phyloP scores from a whole-genome alignment of 805 yeast species.

The Sungouiozyma intestinalis region DNA sequence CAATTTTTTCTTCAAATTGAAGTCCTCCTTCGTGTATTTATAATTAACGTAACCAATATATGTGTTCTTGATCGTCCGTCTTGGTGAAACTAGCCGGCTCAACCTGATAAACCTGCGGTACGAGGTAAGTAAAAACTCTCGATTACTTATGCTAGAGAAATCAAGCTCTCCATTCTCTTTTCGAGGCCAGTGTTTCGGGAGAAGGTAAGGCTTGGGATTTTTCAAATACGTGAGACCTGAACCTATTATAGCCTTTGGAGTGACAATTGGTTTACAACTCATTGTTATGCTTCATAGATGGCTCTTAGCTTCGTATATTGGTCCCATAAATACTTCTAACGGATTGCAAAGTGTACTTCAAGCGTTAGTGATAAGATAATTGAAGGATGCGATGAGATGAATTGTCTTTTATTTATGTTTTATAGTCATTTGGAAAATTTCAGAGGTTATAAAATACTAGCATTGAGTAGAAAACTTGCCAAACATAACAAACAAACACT shows the following conservation, averaged over 20 bases:
- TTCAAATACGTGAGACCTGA: background rate
- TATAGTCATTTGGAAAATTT: too few species aligned
- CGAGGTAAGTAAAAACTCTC: slow-evolving; percentile 3
- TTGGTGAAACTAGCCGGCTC: slow-evolving; percentile 18
- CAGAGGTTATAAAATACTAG: too few species aligned
- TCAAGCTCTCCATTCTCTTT: background rate
- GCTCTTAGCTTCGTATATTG: too few species aligned
- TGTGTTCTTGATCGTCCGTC: slow-evolving; percentile 17
- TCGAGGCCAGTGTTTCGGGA: background rate
- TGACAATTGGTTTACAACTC: background rate
- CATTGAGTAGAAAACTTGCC: too few species aligned
- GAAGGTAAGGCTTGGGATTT: background rate
- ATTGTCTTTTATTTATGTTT: too few species aligned
- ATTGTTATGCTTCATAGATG: too few species aligned
- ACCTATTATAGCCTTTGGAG: background rate
- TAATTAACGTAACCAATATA: slow-evolving; percentile 21
- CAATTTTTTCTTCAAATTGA: slow-evolving; percentile 11
- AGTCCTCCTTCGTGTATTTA: slow-evolving; percentile 23
- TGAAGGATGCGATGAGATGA: too few species aligned
- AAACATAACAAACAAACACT: background rate
- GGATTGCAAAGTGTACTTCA: too few species aligned
- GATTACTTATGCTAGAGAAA: slow-evolving; percentile 2
- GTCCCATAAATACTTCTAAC: too few species aligned
- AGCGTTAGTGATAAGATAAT: too few species aligned
- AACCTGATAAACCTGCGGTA: slow-evolving; percentile 24